Evolutionary conservation across 345 rosid genomes (phyloP), one percentile per base, ranked within the genome.

Genomic region (Eucalyptus lansdowneana): DNA sequence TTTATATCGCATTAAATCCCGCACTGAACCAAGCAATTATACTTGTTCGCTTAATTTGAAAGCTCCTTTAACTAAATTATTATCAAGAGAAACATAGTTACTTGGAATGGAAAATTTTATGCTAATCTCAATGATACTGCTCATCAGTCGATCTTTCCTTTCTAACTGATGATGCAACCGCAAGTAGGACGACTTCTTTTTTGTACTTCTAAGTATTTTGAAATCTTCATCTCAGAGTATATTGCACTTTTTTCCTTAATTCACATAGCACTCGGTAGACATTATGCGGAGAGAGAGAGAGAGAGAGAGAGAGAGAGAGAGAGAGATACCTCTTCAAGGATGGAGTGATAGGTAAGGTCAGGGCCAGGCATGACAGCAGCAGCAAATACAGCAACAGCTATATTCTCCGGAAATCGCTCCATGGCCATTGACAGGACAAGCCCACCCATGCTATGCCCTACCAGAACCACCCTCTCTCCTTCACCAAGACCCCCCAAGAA

Each of bases 391-490:
- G 87, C 94, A 62, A 88, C 90, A 27, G 90, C 85, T 47, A 92
- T 85, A 89, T 91, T 94, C 88, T 92, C 89, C 37, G 93, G 93
- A 89, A 90, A 94, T 85, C 80, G 91, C 83, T 92, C 95, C 94
- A 93, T 91, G 58, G 93, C 94, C 81, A 80, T 87, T 87, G 94
- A 92, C 53, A 91, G 54, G 83, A 90, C 11, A 21, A 54, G 9
- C 12, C 94, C 95, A 16, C 92, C 94, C 87, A 86, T 44, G 67
- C 93, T 90, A 80, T 93, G 94, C 15, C 94, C 94, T 34, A 92
- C 94, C 47, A 94, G 90, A 80, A 90, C 80, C 16, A 94, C 93
- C 88, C 65, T 92, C 89, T 93, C 94, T 17, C 72, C 91, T 16
- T 83, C 67, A n/a, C 88, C 89, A 53, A 92, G 80, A 22, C 92